phyloP scores from a whole-genome alignment of 768 basidiomycete species.

The Astraeus odoratus region DNA sequence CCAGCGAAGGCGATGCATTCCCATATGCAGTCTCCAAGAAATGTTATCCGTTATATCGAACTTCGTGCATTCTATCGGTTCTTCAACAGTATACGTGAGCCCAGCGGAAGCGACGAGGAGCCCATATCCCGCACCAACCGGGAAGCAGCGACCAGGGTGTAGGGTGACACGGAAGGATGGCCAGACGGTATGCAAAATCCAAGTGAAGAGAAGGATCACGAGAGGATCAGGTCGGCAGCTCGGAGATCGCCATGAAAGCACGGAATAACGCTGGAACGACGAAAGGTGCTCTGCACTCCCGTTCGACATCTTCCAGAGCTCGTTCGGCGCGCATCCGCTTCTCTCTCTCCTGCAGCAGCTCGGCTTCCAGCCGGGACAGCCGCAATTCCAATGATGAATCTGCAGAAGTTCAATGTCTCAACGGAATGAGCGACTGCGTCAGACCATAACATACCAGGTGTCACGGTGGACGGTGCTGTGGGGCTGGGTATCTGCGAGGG shows the following conservation, averaged over 20 bases:
- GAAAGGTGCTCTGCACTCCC: slow-evolving; percentile 47
- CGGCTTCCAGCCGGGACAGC: slow-evolving; percentile 25
- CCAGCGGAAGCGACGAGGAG: too few relatives aligned
- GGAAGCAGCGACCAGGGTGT: too few relatives aligned
- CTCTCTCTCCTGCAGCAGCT: slow-evolving; percentile 32
- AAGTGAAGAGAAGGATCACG: too few relatives aligned
- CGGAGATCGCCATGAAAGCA: slow-evolving; percentile 45
- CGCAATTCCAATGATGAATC: slow-evolving; percentile 19
- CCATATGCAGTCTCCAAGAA: too few relatives aligned
- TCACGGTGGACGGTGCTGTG: not conserved
- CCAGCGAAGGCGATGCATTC: too few relatives aligned
- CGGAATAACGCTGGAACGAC: slow-evolving; percentile 51
- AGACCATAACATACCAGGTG: not conserved
- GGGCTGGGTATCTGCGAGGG: not conserved
- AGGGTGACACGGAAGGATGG: too few relatives aligned
- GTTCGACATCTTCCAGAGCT: slow-evolving; percentile 38
- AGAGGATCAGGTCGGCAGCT: slow-evolving; percentile 28
- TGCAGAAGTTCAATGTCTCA: not conserved
- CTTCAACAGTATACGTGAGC: too few relatives aligned
- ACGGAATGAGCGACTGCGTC: not conserved
- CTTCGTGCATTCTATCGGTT: too few relatives aligned
- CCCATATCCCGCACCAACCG: too few relatives aligned
- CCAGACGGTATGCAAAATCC: too few relatives aligned
- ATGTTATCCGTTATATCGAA: too few relatives aligned
- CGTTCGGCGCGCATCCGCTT: slow-evolving; percentile 38